Evolutionary conservation across 345 rosid genomes (phyloP).

Genomic region (Heritiera littoralis): DNA sequence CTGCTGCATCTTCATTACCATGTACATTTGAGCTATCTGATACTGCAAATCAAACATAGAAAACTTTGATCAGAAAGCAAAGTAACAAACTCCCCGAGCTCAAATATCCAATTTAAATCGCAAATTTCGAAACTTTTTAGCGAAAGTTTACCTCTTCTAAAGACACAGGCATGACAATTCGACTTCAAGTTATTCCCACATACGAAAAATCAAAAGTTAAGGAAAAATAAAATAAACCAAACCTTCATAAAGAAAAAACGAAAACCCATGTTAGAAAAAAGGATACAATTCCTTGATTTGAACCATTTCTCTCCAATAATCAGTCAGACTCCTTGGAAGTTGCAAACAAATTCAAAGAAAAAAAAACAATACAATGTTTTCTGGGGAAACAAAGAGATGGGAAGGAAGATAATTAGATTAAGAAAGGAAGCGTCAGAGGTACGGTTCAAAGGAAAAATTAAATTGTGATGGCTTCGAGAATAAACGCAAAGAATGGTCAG

Average conservation of each 20-base stretch:
- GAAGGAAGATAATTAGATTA: background rate
- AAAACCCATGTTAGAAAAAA: conserved; percentile 21
- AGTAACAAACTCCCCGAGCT: background rate
- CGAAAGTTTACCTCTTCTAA: conserved; percentile 58
- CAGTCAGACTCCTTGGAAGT: conserved; percentile 12
- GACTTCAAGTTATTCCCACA: conserved; percentile 42
- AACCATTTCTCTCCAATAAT: conserved; percentile 41
- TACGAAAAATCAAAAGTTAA: conserved; percentile 24
- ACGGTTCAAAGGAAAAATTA: background rate
- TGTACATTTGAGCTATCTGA: conserved; percentile 65
- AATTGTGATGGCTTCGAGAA: conserved; percentile 7
- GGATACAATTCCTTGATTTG: conserved; percentile 81
- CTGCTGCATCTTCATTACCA: conserved; percentile 70
- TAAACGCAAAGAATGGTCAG: background rate
- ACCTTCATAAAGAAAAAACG: background rate
- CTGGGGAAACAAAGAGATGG: background rate
- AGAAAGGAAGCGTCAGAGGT: background rate
- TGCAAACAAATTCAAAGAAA: background rate
- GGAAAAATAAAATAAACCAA: conserved; percentile 22
- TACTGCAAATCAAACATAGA: conserved; percentile 45
- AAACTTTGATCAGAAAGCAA: background rate
- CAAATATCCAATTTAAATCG: background rate
- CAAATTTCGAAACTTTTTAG: background rate
- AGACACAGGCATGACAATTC: conserved; percentile 67
- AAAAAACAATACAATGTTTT: background rate